Base-by-base conservation (phyloP, 2,329 filamentous ascomycete species). In the Plectosphaerella sp. region DNA sequence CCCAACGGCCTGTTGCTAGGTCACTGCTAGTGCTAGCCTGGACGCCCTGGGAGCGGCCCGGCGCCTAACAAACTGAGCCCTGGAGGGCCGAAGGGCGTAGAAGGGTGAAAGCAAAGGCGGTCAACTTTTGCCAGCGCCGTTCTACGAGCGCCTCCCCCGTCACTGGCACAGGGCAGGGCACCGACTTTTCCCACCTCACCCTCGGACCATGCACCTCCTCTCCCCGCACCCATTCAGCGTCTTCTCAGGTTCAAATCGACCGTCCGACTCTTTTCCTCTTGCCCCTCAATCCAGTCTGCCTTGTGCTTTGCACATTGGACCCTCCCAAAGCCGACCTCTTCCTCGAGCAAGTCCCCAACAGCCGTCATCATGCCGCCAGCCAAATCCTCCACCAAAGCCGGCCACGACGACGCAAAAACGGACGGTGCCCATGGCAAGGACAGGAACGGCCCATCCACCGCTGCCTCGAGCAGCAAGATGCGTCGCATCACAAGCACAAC, bases 401-500 rank as follows among this genome's bases (percentile, higher is more conserved):
- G 57, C 43, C 67, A 70, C 47, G 70, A 74, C 62, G 75, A 78
- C 57, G 58, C 67, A 59, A 79, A 78, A 61, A 53, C 67, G 49
- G 75, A 78, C 51, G 60, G 62, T 45, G 59, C 64, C 52, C 61
- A 62, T 52, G 46, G 61, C n/a, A 76, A 78, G 60, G 73, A 79
- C 54, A 78, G 77, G 64, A 71, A 67, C 54, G 68, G 68, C 49
- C 57, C 63, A 37, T 64, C 57, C 39, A 53, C 64, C 52, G 70
- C 71, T 15, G 66, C 72, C 50, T 62, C 72, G 15, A 77, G 77
- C 50, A 72, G 76, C 54, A 84, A 84, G 65, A 73, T 81, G 67
- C 78, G 79, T 50, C 75, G 80, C 37, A 75, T 75, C 15, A 78
- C 74, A 51, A 82, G 77, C 64, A 77, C 77, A 51, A 72, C 72